Percentiles rank a stretch among this genome's conserved stretches.
Conservation (phyloP, 2,329 filamentous ascomycete species). For the Pseudogymnoascus sp. region DNA sequence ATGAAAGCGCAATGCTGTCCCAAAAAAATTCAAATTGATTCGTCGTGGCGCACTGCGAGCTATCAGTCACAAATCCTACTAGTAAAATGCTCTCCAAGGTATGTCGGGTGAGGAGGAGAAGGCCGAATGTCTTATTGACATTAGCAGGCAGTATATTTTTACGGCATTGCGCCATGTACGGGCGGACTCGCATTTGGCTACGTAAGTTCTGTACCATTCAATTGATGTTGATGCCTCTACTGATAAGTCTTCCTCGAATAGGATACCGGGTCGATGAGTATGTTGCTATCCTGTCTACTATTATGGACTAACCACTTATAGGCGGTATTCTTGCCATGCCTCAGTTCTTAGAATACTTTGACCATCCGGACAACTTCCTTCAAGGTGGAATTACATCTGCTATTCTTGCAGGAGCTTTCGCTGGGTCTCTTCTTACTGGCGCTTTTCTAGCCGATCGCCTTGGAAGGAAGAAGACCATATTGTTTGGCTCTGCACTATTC, state of each 20-base stretch:
- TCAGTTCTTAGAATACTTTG: slow-evolving; percentile 23
- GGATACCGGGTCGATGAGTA: slow-evolving; percentile 23
- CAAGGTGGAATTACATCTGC: slow-evolving; percentile 34
- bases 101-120: not conserved
- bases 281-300: not conserved
- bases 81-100: not conserved
- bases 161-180: slow-evolving; percentile 23
- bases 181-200: slow-evolving; percentile 25
- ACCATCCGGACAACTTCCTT: slow-evolving; percentile 22
- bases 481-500: slow-evolving; percentile 36
- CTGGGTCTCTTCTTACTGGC: slow-evolving; percentile 35
- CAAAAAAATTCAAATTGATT: not conserved
- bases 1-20: not conserved
- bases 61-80: not conserved
- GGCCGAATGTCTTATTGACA: not conserved
- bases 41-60: not conserved
- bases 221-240: not conserved
- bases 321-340: slow-evolving; percentile 21
- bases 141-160: slow-evolving; percentile 21
- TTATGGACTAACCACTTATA: not conserved
- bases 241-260: slow-evolving; percentile 9
- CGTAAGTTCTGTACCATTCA: slow-evolving; percentile 3
- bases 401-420: slow-evolving; percentile 38
- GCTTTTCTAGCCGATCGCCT: slow-evolving; percentile 36
- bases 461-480: slow-evolving; percentile 36